Conservation (phyloP, 2,329 filamentous ascomycete species). For the Hypomyces perniciosus region DNA sequence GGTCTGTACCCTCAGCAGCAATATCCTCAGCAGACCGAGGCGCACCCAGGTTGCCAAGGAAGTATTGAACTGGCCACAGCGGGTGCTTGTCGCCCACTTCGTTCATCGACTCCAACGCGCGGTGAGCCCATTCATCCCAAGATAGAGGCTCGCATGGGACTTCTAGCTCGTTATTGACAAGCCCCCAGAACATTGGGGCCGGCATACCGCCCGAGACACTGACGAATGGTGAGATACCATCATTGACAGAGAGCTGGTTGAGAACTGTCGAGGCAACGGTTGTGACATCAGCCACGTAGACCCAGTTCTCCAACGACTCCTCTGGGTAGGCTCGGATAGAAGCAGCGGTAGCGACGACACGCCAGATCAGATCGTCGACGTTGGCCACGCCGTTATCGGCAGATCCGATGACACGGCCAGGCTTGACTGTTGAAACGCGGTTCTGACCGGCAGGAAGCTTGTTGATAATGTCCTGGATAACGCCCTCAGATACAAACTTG, state of each 20-base stretch:
- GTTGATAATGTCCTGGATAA: constrained; percentile 13
- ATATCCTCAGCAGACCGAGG: not conserved
- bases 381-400: constrained; percentile 18
- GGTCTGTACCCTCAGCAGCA: not conserved
- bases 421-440: constrained; percentile 18
- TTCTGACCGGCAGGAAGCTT: constrained; percentile 6
- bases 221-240: constrained; percentile 6
- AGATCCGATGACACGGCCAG: constrained; percentile 20
- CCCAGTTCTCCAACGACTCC: constrained; percentile 12
- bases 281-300: constrained; percentile 13
- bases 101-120: constrained; percentile 11
- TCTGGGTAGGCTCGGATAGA: constrained; percentile 10
- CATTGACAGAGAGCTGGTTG: constrained; percentile 3
- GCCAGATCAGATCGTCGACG: constrained; percentile 21
- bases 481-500: constrained; percentile 19
- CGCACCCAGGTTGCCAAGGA: constrained; percentile 13
- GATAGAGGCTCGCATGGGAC: constrained; percentile 10
- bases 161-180: constrained; percentile 15
- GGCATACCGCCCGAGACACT: constrained; percentile 15
- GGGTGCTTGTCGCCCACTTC: constrained; percentile 17
- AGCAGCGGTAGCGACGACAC: constrained; percentile 15
- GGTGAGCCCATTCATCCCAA: constrained; percentile 15
- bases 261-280: constrained; percentile 15
- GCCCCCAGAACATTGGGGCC: constrained; percentile 17
- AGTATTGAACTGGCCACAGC: constrained; percentile 22